phyloP scores from a whole-genome alignment of 768 basidiomycete species.

The Termitomyces sp. region DNA sequence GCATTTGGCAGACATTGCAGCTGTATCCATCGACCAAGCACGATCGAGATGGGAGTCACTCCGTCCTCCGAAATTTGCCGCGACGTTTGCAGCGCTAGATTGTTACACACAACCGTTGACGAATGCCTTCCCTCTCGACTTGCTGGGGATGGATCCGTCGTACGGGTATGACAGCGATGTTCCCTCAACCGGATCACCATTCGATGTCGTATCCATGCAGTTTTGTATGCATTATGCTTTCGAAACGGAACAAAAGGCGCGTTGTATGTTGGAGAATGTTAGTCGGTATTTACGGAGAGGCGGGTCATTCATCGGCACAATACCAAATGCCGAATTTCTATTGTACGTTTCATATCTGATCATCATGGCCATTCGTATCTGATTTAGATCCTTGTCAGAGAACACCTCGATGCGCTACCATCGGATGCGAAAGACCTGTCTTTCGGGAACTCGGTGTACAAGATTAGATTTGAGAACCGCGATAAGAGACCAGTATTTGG shows the following conservation, averaged over 20 bases:
- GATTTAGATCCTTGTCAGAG: conserved; percentile 36
- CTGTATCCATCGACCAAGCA: conserved; percentile 88
- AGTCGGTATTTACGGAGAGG: conserved; percentile 74
- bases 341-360: conserved; percentile 51
- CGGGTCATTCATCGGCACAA: conserved; percentile 95
- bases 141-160: conserved; percentile 35
- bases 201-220: conserved; percentile 97
- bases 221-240: conserved; percentile 99
- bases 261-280: conserved; percentile 93
- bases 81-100: conserved; percentile 82
- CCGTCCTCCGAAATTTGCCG: conserved; percentile 59
- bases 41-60: conserved; percentile 59
- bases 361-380: conserved; percentile 1
- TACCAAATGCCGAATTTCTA: conserved; percentile 83
- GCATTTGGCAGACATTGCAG: conserved; percentile 71
- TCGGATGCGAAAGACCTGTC: conserved; percentile 62
- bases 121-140: conserved; percentile 59
- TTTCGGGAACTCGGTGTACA: conserved; percentile 91
- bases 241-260: conserved; percentile 80
- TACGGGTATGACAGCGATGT: conserved; percentile 12
- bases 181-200: conserved; percentile 41
- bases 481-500: conserved; percentile 67
- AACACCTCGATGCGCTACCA: conserved; percentile 69
- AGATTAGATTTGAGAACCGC: conserved; percentile 79
- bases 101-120: conserved; percentile 78